Percentiles rank a stretch among this genome's conserved stretches.
Conservation (phyloP, 2,329 filamentous ascomycete genomes). For the Blastomyces gilchristii region DNA sequence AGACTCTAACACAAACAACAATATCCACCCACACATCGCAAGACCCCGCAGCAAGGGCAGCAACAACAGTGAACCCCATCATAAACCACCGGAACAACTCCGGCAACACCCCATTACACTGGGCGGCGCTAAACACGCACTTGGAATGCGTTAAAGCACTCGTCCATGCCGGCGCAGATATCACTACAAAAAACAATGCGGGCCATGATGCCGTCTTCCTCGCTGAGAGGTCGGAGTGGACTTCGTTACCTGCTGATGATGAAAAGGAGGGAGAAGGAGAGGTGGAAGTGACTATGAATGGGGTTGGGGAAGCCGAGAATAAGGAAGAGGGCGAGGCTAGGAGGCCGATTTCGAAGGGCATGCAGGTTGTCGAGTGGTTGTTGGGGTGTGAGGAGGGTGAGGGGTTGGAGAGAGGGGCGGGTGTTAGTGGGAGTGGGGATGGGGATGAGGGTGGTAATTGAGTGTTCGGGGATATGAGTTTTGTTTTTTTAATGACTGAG, state of each 20-base stretch:
- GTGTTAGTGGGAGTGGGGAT: constrained; percentile 12
- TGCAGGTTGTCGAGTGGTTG: constrained; percentile 36
- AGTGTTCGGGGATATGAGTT: not conserved
- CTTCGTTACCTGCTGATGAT: constrained; percentile 36
- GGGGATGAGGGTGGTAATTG: constrained; percentile 3
- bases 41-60: constrained; percentile 12
- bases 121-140: constrained; percentile 85
- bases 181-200: constrained; percentile 67
- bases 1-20: not conserved
- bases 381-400: constrained; percentile 30
- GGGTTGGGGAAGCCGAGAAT: constrained; percentile 6
- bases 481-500: not conserved
- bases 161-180: constrained; percentile 64
- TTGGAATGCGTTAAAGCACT: constrained; percentile 68
- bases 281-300: constrained; percentile 16
- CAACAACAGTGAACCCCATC: constrained; percentile 21
- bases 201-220: constrained; percentile 73
- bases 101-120: constrained; percentile 87
- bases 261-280: constrained; percentile 17
- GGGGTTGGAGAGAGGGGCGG: constrained; percentile 23
- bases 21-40: constrained; percentile 9
- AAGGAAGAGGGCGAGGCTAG: constrained; percentile 13
- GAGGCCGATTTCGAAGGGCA: constrained; percentile 26
- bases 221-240: constrained; percentile 60
- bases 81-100: constrained; percentile 57